Conservation (phyloP, 2,329 filamentous ascomycete genomes). For the Colletotrichum spinosum region DNA sequence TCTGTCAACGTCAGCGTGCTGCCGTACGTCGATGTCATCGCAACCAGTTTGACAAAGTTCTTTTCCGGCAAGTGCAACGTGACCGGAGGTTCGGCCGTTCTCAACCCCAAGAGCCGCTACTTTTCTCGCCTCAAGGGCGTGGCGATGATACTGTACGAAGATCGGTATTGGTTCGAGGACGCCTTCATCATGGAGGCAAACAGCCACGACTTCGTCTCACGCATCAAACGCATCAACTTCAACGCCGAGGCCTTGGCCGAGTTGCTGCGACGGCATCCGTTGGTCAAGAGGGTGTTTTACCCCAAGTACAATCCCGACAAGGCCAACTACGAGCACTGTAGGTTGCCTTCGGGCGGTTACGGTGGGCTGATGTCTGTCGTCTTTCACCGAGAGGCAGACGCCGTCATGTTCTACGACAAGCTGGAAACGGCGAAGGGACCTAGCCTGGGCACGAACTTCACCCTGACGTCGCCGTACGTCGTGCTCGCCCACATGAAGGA, state of each 20-base stretch:
- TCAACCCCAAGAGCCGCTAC: slow-evolving; percentile 75
- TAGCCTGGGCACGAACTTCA: slow-evolving; percentile 96
- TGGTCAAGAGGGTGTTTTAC: slow-evolving; percentile 85
- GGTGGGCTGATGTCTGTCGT: slow-evolving; percentile 88
- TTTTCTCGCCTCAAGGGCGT: slow-evolving; percentile 76
- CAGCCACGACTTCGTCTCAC: slow-evolving; percentile 87
- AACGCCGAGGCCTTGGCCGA: slow-evolving; percentile 88
- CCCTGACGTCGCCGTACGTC: slow-evolving; percentile 89
- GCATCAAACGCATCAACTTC: slow-evolving; percentile 85
- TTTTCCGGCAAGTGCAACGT: slow-evolving; percentile 98
- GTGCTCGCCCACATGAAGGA: slow-evolving; percentile 91
- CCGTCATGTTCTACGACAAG: slow-evolving; percentile 85
- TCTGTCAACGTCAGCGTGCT: slow-evolving; percentile 96
- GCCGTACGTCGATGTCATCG: slow-evolving; percentile 88
- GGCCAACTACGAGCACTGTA: slow-evolving; percentile 81
- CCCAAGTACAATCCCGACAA: slow-evolving; percentile 81
- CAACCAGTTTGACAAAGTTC: slow-evolving; percentile 95
- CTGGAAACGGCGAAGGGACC: slow-evolving; percentile 92
- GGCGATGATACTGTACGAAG: slow-evolving; percentile 77
- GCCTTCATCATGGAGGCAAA: slow-evolving; percentile 95
- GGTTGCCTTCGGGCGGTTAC: slow-evolving; percentile 81
- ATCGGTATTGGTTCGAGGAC: slow-evolving; percentile 95
- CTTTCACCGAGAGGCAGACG: slow-evolving; percentile 77
- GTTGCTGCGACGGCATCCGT: slow-evolving; percentile 68
- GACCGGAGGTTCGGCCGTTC: slow-evolving; percentile 84